A percentile compares a stretch with the other conserved stretches of the same genome.
Evolutionary conservation across 1,284 basidiomycete genomes (phyloP).

Genomic region (Rhizoctonia solani): DNA sequence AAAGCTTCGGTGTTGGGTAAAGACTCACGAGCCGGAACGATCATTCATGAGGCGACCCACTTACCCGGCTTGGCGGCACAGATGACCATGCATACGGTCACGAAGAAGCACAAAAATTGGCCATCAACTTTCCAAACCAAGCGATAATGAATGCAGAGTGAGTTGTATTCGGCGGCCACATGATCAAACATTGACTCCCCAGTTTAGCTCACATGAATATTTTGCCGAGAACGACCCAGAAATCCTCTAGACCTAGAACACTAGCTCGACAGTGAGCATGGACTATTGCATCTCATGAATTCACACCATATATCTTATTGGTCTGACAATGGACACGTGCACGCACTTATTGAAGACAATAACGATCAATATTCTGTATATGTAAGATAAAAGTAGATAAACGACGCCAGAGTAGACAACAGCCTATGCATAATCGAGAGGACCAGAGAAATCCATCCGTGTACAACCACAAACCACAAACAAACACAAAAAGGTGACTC

Average conservation of each 20-base stretch:
- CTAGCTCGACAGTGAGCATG: too few relatives aligned
- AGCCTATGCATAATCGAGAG: background rate
- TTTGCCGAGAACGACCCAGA: slow-evolving; percentile 35
- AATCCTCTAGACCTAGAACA: slow-evolving; percentile 5
- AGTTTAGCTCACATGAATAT: slow-evolving; percentile 31
- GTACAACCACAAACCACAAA: slow-evolving; percentile 18
- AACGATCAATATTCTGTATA: background rate
- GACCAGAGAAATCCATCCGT: slow-evolving; percentile 2
- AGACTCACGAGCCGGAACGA: slow-evolving; percentile 36
- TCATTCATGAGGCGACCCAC: slow-evolving; percentile 35
- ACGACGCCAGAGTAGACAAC: too few relatives aligned
- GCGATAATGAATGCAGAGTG: slow-evolving; percentile 35
- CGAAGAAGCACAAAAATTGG: slow-evolving; percentile 17
- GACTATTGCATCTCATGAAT: too few relatives aligned
- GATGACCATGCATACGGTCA: slow-evolving; percentile 34
- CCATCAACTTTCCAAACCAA: background rate
- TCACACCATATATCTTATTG: too few relatives aligned
- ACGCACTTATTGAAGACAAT: background rate
- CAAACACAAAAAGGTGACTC: background rate
- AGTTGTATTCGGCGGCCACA: background rate
- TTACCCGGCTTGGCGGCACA: slow-evolving; percentile 31
- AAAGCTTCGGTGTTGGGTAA: slow-evolving; percentile 15
- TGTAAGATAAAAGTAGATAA: background rate
- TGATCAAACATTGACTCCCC: background rate
- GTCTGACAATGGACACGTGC: background rate